phyloP scores from a whole-genome alignment of 495 filamentous ascomycete genomes.

The Xylaria castorea region DNA sequence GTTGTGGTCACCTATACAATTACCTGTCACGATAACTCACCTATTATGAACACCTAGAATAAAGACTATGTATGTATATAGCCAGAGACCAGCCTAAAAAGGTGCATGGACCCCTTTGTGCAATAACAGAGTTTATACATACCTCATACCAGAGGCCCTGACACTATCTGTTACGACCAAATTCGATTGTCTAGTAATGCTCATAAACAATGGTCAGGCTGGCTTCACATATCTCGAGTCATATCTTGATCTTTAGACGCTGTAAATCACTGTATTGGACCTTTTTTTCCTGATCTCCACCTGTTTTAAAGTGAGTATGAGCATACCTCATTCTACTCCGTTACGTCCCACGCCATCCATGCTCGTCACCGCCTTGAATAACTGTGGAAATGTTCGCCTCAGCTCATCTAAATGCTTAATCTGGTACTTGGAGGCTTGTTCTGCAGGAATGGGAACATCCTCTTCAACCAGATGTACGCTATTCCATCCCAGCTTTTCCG shows the following conservation, averaged over 20 bases:
- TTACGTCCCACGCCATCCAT: background rate
- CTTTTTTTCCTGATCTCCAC: background rate
- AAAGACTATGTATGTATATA: too few relatives aligned
- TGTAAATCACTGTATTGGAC: background rate
- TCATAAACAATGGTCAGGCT: background rate
- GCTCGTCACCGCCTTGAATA: constrained; percentile 57
- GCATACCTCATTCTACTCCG: background rate
- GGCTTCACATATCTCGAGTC: background rate
- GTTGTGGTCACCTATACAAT: background rate
- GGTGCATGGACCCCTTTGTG: too few relatives aligned
- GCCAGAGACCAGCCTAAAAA: too few relatives aligned
- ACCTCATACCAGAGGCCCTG: too few relatives aligned
- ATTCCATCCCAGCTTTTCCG: constrained; percentile 70
- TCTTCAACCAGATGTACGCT: constrained; percentile 71
- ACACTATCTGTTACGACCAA: background rate
- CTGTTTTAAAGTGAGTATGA: background rate
- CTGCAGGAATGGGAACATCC: constrained; percentile 55
- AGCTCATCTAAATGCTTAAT: constrained; percentile 69
- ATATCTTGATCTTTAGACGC: background rate
- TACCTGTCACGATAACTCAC: too few relatives aligned
- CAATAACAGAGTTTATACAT: too few relatives aligned
- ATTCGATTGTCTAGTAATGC: background rate
- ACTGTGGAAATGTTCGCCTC: constrained; percentile 65
- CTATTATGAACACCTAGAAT: too few relatives aligned
- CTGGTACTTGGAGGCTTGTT: constrained; percentile 62